phyloP scores from a whole-genome alignment of 2,329 filamentous ascomycete species.

The Diaporthe citriasiana region DNA sequence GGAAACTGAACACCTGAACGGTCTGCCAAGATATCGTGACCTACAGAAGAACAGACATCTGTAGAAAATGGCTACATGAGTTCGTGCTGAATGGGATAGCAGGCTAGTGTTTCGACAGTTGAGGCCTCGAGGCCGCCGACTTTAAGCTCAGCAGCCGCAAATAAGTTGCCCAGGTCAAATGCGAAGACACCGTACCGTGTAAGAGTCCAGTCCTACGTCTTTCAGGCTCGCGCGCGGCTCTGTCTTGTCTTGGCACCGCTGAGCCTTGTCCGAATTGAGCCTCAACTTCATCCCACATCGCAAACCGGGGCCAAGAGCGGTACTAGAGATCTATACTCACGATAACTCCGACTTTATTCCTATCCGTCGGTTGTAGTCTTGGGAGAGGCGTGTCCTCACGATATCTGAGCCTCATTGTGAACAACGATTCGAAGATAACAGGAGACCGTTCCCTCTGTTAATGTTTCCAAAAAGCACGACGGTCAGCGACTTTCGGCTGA shows the following conservation, averaged over 20 bases:
- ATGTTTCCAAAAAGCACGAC: too few relatives aligned
- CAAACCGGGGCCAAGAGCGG: background rate
- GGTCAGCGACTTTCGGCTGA: background rate
- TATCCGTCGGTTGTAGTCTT: background rate
- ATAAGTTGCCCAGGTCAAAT: background rate
- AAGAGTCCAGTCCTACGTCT: background rate
- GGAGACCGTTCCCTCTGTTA: background rate
- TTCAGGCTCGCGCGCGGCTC: conserved; percentile 8
- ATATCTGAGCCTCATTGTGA: background rate
- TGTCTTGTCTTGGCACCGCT: conserved; percentile 8
- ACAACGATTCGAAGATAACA: background rate
- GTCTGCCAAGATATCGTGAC: background rate
- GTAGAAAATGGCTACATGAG: background rate
- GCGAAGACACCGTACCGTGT: background rate
- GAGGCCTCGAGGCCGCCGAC: background rate
- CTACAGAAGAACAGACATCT: background rate
- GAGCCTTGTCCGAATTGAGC: background rate
- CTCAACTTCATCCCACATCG: background rate
- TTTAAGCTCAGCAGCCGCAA: background rate
- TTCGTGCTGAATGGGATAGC: background rate
- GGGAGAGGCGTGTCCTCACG: background rate
- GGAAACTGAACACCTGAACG: background rate
- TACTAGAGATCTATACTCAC: background rate
- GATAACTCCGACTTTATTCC: background rate
- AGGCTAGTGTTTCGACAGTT: conserved; percentile 24